Evolutionary conservation across 192 early-diverging fungal genomes (phyloP), one percentile per base, ranked within the genome.

Genomic region (Coemansia reversa): DNA sequence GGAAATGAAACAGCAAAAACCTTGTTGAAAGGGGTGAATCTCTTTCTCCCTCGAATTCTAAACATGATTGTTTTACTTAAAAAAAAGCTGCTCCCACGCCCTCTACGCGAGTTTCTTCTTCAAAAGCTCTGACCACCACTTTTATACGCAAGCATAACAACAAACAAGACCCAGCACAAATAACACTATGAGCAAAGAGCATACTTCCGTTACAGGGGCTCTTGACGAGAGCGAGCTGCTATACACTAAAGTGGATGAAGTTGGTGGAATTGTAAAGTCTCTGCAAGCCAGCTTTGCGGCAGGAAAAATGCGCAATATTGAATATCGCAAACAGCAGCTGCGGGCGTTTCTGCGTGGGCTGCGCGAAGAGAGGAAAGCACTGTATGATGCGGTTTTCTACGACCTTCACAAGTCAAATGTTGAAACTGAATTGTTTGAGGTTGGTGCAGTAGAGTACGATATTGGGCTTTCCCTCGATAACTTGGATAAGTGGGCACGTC

Each of bases 381-480:
- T 90, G 20, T 66, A 76, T 9, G 84, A 88, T 9, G 86, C 88
- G 11, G 48, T 87, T 20, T 65, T 62, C 51, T 65, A 72, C 23
- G 91, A 93, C 67, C 60, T 91, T 55, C 75, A 72, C 59, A 89
- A 87, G 53, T 82, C 84, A 3, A 45, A 53, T 9, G 50, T 23
- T 19, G 91, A 91, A 61, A 65, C 81, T 19, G 49, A 80, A 12
- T 27, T 82, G n/a, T 80, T 72, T 51, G 90, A 92, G 60, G 82
- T 78, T 30, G 49, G 58, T 0, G 47, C 86, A 20, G 65, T 85
- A 3, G 55, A 76, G 22, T 84, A 76, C 51, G 90, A 92, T 55
- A 84, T 85, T 33, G 83, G 71, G 2, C 66, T 65, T 51, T 67
- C 75, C 14, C 66, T 88, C 51, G 79, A 87, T 53, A 82, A 91